Evolutionary conservation across 1,284 basidiomycete genomes (phyloP).

Genomic region (Ustilago shanxiensis): DNA sequence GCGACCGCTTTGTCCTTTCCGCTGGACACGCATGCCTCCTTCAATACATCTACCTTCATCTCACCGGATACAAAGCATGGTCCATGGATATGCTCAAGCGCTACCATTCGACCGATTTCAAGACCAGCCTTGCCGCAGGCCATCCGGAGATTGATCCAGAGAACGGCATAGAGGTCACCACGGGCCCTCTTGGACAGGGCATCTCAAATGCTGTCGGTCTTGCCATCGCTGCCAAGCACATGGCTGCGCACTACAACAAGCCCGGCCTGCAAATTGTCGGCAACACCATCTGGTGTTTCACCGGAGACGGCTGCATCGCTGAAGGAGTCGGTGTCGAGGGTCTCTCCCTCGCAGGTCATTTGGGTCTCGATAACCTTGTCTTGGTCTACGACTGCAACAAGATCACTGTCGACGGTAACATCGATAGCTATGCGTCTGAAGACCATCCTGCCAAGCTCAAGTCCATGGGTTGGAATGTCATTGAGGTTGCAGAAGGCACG

Average conservation of each 20-base stretch:
- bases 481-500: slow-evolving; percentile 65
- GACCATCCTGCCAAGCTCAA: slow-evolving; percentile 70
- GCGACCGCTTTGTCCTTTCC: slow-evolving; percentile 77
- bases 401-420: slow-evolving; percentile 70
- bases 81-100: slow-evolving; percentile 82
- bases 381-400: slow-evolving; percentile 71
- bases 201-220: slow-evolving; percentile 91
- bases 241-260: slow-evolving; percentile 88
- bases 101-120: slow-evolving; percentile 79
- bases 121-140: slow-evolving; percentile 72
- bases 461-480: slow-evolving; percentile 68
- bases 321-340: slow-evolving; percentile 71
- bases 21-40: slow-evolving; percentile 72
- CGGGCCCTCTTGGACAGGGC: slow-evolving; percentile 88
- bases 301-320: slow-evolving; percentile 72
- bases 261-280: slow-evolving; percentile 83
- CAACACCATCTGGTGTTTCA: slow-evolving; percentile 76
- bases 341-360: slow-evolving; percentile 70
- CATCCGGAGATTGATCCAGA: slow-evolving; percentile 87
- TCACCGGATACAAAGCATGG: slow-evolving; percentile 81
- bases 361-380: slow-evolving; percentile 70
- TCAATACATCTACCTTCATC: slow-evolving; percentile 84
- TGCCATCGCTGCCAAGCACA: slow-evolving; percentile 91
- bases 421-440: slow-evolving; percentile 70
- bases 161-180: slow-evolving; percentile 91